A percentile compares a stretch with the other conserved stretches of the same genome.
Evolutionary conservation across 2,329 filamentous ascomycete genomes (phyloP).

Genomic region (Aaosphaeria pasadenensis): DNA sequence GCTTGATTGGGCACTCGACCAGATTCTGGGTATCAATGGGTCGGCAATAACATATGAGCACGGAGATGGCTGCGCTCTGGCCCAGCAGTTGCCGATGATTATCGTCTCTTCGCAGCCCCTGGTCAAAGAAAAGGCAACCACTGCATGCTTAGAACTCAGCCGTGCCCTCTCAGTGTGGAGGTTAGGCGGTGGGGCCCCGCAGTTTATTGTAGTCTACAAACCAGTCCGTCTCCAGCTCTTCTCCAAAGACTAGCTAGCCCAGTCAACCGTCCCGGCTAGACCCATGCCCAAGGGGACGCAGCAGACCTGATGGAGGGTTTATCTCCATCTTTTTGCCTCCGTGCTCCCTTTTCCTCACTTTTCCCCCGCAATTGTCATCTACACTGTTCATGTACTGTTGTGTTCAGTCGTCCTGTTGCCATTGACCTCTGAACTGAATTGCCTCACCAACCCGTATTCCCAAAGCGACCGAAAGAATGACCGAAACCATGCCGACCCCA

Average conservation of each 20-base stretch:
- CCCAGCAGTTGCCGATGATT: no score
- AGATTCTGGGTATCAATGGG: constrained; percentile 1
- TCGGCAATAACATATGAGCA: no score
- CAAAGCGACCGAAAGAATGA: constrained; percentile 5
- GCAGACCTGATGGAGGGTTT: constrained; percentile 1
- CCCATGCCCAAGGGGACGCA: constrained; percentile 5
- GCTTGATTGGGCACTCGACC: no score
- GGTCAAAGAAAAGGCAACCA: no score
- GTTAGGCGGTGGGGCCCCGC: constrained; percentile 26
- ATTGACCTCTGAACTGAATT: neutral
- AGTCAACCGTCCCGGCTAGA: constrained; percentile 11
- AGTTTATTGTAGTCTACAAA: constrained; percentile 7
- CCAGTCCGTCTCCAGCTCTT: constrained; percentile 6
- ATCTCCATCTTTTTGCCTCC: constrained; percentile 13
- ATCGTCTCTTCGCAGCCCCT: no score
- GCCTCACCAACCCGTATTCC: neutral
- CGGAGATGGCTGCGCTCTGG: no score
- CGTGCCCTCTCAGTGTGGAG: no score
- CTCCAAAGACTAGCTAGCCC: constrained; percentile 12
- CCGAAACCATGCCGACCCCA: constrained; percentile 9
- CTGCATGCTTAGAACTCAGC: no score
- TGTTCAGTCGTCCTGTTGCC: neutral
- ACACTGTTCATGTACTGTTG: neutral
- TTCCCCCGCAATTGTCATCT: constrained; percentile 1
- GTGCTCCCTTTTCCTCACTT: constrained; percentile 7